A percentile compares a stretch with the other conserved stretches of the same genome.
Conservation (phyloP, 2,329 filamentous ascomycete genomes). For the Colletotrichum navitas region DNA sequence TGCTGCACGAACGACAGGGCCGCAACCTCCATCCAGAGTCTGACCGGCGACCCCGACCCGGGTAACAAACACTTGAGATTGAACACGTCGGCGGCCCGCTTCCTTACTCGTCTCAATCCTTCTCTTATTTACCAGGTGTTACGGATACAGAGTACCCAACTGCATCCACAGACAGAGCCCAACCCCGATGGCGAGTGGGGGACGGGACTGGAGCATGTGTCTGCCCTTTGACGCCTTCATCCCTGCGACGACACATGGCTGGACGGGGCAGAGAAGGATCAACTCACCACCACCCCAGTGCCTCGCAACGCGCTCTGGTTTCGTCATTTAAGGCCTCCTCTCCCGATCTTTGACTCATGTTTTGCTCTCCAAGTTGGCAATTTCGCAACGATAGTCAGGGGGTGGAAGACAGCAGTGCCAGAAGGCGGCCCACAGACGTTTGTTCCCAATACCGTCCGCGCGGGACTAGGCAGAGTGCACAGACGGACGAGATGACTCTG, state of each 20-base stretch:
- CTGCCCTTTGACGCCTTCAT: neutral
- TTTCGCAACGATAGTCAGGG: slow-evolving; percentile 16
- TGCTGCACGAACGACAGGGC: slow-evolving; percentile 15
- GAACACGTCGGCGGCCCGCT: slow-evolving; percentile 2
- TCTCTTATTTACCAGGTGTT: slow-evolving; percentile 26
- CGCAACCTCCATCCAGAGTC: neutral
- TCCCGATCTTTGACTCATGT: neutral
- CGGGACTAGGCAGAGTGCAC: slow-evolving; percentile 7
- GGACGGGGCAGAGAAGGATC: neutral
- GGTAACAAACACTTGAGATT: slow-evolving; percentile 8
- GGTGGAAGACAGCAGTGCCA: neutral
- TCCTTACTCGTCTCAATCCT: neutral
- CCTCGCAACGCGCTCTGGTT: neutral
- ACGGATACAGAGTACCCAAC: slow-evolving; percentile 24
- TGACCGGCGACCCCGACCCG: neutral
- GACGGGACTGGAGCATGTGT: neutral
- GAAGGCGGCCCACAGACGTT: slow-evolving; percentile 20
- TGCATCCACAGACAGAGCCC: slow-evolving; percentile 18
- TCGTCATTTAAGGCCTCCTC: slow-evolving; percentile 3
- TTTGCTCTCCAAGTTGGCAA: neutral
- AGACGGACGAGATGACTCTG: neutral
- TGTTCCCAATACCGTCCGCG: neutral
- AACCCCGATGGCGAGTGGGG: slow-evolving; percentile 20
- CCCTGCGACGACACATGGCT: neutral
- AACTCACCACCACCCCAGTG: slow-evolving; percentile 10